Percentiles rank a stretch among this genome's conserved stretches.
Evolutionary conservation across 257 asterid genomes (phyloP).

Genomic region (Nicotiana tabacum): DNA sequence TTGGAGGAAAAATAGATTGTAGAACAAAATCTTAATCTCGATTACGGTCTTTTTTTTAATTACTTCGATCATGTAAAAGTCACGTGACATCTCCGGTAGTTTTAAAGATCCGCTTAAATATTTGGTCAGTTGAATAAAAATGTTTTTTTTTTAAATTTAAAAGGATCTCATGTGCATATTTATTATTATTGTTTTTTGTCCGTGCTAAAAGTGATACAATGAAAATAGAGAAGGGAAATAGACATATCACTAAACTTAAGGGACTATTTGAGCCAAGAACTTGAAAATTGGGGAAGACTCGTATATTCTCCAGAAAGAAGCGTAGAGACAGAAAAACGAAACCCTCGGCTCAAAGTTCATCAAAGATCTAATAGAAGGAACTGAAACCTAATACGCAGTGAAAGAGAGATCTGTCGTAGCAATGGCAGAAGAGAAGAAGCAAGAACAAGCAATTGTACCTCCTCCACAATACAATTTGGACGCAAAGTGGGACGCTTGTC

Average conservation of each 20-base stretch:
- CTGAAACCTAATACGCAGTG: not conserved
- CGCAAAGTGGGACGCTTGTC: slow-evolving; percentile 75
- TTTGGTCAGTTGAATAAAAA: too few species aligned
- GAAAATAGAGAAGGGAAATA: not conserved
- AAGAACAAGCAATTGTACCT: slow-evolving; percentile 3
- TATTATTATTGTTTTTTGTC: too few species aligned
- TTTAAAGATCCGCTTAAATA: too few species aligned
- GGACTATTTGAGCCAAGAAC: not conserved
- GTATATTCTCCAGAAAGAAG: not conserved
- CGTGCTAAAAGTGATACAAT: too few species aligned
- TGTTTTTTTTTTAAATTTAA: too few species aligned
- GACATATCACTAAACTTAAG: not conserved
- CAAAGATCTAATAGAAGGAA: not conserved
- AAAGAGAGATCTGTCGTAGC: slow-evolving; percentile 8
- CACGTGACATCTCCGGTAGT: too few species aligned
- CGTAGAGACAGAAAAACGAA: not conserved
- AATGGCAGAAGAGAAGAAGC: slow-evolving; percentile 55
- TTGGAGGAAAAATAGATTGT: too few species aligned
- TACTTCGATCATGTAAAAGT: too few species aligned
- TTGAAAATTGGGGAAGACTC: not conserved
- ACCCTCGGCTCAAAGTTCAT: not conserved
- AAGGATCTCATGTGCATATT: too few species aligned
- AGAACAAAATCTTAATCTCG: too few species aligned
- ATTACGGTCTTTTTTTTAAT: too few species aligned
- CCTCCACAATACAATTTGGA: slow-evolving; percentile 54